Conservation (phyloP, 2,329 filamentous ascomycete genomes). For the Nemania abortiva region DNA sequence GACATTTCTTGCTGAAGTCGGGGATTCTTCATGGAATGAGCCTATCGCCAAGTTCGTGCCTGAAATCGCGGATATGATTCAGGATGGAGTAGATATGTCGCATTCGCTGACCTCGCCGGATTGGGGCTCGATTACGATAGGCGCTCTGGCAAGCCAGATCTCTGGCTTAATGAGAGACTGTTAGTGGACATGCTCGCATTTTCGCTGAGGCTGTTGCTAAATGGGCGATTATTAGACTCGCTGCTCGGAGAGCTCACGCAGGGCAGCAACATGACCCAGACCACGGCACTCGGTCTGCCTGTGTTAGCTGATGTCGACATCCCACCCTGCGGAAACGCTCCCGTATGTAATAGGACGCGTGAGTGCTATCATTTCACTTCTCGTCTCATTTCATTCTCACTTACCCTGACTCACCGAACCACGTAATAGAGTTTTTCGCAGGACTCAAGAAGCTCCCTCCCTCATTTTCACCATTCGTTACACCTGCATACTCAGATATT, state of each 20-base stretch:
- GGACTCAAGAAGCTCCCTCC: constrained; percentile 50
- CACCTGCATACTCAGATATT: constrained; percentile 56
- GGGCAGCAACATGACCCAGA: constrained; percentile 29
- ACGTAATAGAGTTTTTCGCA: constrained; percentile 48
- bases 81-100: constrained; percentile 31
- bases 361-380: constrained; percentile 9
- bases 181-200: constrained; percentile 35
- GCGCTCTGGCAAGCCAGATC: constrained; percentile 47
- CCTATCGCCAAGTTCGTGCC: constrained; percentile 56
- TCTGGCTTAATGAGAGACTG: constrained; percentile 53
- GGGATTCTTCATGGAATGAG: constrained; percentile 54
- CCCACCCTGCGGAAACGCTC: constrained; percentile 50
- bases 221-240: constrained; percentile 35
- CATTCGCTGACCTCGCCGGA: constrained; percentile 47
- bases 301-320: constrained; percentile 44
- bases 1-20: constrained; percentile 52
- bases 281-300: constrained; percentile 49
- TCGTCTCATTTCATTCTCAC: not conserved
- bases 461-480: constrained; percentile 51
- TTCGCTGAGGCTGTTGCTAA: not conserved
- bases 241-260: constrained; percentile 46
- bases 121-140: constrained; percentile 47
- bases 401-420: not conserved
- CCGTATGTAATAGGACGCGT: constrained; percentile 50
- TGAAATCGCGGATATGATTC: constrained; percentile 50